Evolutionary conservation across 305 asterid genomes (phyloP), one percentile per base, ranked within the genome.

Genomic region (Caryopteris hybrid): DNA sequence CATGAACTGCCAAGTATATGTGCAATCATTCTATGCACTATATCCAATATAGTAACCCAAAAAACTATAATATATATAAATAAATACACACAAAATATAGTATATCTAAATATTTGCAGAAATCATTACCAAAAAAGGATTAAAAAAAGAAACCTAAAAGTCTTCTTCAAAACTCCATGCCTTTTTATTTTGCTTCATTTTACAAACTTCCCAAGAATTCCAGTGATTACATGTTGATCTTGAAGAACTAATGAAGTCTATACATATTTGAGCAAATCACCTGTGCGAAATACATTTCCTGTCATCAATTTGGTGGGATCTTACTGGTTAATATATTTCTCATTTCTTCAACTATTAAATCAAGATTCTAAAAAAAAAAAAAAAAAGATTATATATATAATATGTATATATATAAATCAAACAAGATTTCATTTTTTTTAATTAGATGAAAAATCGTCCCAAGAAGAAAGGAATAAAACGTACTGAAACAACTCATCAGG

Each of bases 1-100:
- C 77, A 51, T 55, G 11, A 36, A 25, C 4, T 36, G 80, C 81
- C 56, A 65, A 54, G 25, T 65, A 45, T 64, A 36, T 65, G 33
- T 68, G 63, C 67, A 69, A 66, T 70, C 74, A 80, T 74, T 74
- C 75, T 50, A 27, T 70, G 56, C 80, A 67, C 75, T 59, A 29
- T 42, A 20, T 29, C 72, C 66, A 70, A 75, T 41, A 63, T 34
- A 60, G 4, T 51, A 53, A 42, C 50, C 31, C 11, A n/a, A 58
- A 56, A 48, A 21, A n/a, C n/a, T 13, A 21, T 5, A 53, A 8
- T 27, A 54, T 13, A 21, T 5, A 53, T n/a, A 36, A 10, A 10
- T 8, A 56, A n/a, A 54, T 6, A 25, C 60, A 13, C 0, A 2
- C 0, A 43, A 53, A 8, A 53, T 21, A 27, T 5, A 27, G 13